Percentiles rank a stretch among this genome's conserved stretches.
Evolutionary conservation across 1,139 yeast genomes (phyloP).

Genomic region (Citeromyces hawaiiensis): DNA sequence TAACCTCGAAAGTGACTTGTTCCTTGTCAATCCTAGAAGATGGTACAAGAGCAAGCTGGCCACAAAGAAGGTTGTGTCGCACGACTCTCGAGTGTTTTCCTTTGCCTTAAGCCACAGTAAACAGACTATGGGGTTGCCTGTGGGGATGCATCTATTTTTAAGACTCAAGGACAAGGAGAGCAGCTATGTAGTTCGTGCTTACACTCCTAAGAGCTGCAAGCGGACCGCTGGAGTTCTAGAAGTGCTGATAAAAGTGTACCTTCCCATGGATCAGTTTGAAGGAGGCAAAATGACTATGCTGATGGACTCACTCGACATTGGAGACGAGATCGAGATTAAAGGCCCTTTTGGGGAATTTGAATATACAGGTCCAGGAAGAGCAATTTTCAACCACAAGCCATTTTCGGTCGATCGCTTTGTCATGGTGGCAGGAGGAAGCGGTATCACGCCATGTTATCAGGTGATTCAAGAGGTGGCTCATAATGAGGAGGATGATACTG

Average conservation of each 20-base stretch:
- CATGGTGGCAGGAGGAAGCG: slow-evolving; percentile 92
- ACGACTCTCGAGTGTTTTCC: slow-evolving; percentile 15
- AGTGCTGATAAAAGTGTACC: slow-evolving; percentile 71
- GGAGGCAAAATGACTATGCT: slow-evolving; percentile 64
- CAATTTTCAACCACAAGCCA: slow-evolving; percentile 22
- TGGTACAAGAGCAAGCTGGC: slow-evolving; percentile 11
- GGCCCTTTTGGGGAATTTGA: slow-evolving; percentile 93
- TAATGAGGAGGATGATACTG: slow-evolving; percentile 76
- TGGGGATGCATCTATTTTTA: slow-evolving; percentile 42
- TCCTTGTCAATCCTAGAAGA: slow-evolving; percentile 12
- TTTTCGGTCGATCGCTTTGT: slow-evolving; percentile 72
- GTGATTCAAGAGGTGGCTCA: slow-evolving; percentile 54
- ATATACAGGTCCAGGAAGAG: slow-evolving; percentile 28
- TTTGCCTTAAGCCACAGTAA: slow-evolving; percentile 15
- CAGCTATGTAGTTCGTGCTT: slow-evolving; percentile 68
- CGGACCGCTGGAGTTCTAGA: slow-evolving; percentile 64
- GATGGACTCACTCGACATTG: slow-evolving; percentile 53
- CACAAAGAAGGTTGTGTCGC: slow-evolving; percentile 10
- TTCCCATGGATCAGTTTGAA: slow-evolving; percentile 16
- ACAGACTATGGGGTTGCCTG: slow-evolving; percentile 31
- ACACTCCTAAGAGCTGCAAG: slow-evolving; percentile 78
- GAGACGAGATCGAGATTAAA: slow-evolving; percentile 80
- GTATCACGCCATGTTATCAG: slow-evolving; percentile 92
- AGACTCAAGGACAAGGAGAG: slow-evolving; percentile 17
- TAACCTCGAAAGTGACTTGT: slow-evolving; percentile 4